Evolutionary conservation across 75 land plant species (phyloP), one percentile per base, ranked within the genome.

Genomic region (Gnetum montanum): DNA sequence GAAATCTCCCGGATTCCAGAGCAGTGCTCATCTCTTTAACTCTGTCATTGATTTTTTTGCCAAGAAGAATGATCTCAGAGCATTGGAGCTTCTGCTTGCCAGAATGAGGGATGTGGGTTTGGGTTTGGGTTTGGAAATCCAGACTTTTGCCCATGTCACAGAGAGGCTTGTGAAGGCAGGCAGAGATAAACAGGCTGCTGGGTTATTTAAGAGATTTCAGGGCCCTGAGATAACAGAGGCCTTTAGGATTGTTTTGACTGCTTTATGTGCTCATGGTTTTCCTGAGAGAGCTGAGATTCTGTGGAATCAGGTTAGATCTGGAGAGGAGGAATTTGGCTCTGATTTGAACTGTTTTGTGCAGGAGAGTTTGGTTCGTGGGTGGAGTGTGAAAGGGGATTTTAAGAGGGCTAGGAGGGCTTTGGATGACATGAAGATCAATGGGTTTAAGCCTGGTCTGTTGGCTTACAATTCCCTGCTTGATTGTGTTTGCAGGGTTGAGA

Each of bases 151-250:
- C 50, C 23, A 49, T 49, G 66, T 70, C 10, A 68, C 62, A 11
- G 74, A 79, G 36, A 26, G 66, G 27, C 63, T 79, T 44, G 74
- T 79, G 12, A 70, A 49, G 23, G 8, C 60, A 13, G 74, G 74
- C 4, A 73, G 48, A 62, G 77, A 68, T 43, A 70, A 67, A 27
- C 62, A 79, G 2, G 82, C 82, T 30, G 63, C 70, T 53, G 62
- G 65, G 6, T 33, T 79, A 23, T 79, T 79, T 54, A 63, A 60
- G 54, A 70, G 46, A 53, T 43, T 79, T 53, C 61, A 65, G 3
- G 62, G 59, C 46, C 59, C 49, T 49, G 59, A 50, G 13, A 62
- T 67, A 19, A 30, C 43, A 4, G 44, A 29, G 6, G 66, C 61
- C 1, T 43, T 73, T 11, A 19, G 54, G 31, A 64, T 66, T 2